phyloP scores from a whole-genome alignment of 306 rosid genomes.

The Lotus japonicus region DNA sequence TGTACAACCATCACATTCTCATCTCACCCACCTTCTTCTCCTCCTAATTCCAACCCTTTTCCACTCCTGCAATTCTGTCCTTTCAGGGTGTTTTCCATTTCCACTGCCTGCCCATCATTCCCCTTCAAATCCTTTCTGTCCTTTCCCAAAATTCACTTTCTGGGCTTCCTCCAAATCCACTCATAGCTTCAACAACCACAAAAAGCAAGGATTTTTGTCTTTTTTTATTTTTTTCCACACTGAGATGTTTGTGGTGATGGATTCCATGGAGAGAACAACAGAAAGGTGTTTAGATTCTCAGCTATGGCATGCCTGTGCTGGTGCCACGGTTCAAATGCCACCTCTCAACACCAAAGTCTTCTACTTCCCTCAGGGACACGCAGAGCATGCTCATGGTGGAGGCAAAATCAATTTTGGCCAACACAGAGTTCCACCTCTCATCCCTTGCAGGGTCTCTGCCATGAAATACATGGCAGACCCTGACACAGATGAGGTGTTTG shows the following conservation, averaged over 20 bases:
- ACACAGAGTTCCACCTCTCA: slow-evolving; percentile 42
- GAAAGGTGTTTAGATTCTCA: slow-evolving; percentile 77
- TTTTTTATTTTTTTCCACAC: background rate
- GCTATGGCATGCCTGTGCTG: slow-evolving; percentile 95
- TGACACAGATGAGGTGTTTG: slow-evolving; percentile 83
- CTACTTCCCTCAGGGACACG: slow-evolving; percentile 96
- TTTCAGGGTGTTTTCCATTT: no score
- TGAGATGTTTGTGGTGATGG: slow-evolving; percentile 46
- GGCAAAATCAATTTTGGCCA: slow-evolving; percentile 44
- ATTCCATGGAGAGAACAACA: slow-evolving; percentile 40
- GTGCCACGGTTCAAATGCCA: slow-evolving; percentile 95
- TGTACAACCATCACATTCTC: background rate
- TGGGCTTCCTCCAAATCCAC: background rate
- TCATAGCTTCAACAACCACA: background rate
- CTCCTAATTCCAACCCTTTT: no score
- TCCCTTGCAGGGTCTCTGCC: slow-evolving; percentile 58
- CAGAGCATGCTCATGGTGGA: slow-evolving; percentile 62
- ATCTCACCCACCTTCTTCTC: background rate
- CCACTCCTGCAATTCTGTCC: no score
- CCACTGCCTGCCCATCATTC: no score
- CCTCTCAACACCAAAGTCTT: slow-evolving; percentile 67
- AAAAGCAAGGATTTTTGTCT: background rate
- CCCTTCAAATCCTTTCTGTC: slow-evolving; percentile 5
- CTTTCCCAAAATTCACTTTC: no score
- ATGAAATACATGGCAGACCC: slow-evolving; percentile 84